Evolutionary conservation across 306 rosid genomes (phyloP), one percentile per base, ranked within the genome.

Genomic region (Lupinus albus): DNA sequence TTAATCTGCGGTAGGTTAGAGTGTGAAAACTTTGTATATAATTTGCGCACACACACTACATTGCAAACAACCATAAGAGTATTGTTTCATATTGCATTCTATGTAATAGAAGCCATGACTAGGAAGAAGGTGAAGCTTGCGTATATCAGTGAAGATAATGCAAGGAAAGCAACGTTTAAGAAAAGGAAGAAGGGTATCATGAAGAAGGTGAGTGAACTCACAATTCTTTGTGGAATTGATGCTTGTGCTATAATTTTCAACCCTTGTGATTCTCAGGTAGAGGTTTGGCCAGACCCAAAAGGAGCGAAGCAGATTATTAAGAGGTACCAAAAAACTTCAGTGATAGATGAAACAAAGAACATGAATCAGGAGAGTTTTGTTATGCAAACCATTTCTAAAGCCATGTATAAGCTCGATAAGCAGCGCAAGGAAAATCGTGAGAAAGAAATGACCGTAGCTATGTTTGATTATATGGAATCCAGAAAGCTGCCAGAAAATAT

Each of bases 161-260:
- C 82, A 20, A 73, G 88, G 46, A 88, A 85, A 58, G 77, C 74
- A 0, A 81, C 84, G 0, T 85, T 50, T 54, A 77, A 80, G 79
- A 85, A 82, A 83, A 78, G 86, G 69, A 83, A 77, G 84, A 83
- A 47, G 71, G 85, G 88, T 9, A 17, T 88, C 0, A 4, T 42
- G 2, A 44, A 62, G 3, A 88, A 82, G 76, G 72, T 83, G 30
- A 55, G 36, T 3, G 97, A 86, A 47, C 77, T 91, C 2, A 77
- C 45, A 12, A 7, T 39, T 39, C 85, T 86, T 0, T 88, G 96
- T 28, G 94, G 74, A 10, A 68, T 88, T 41, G 72, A 80, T 1
- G 87, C 89, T 0, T 88, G 91, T 8, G 88, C 88, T 3, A 67
- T 91, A 12, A 71, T 91, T 12, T 73, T 72, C 0, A 80, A 76